Base-by-base conservation (phyloP, 441 rosid species). In the Erodium moschatum region DNA sequence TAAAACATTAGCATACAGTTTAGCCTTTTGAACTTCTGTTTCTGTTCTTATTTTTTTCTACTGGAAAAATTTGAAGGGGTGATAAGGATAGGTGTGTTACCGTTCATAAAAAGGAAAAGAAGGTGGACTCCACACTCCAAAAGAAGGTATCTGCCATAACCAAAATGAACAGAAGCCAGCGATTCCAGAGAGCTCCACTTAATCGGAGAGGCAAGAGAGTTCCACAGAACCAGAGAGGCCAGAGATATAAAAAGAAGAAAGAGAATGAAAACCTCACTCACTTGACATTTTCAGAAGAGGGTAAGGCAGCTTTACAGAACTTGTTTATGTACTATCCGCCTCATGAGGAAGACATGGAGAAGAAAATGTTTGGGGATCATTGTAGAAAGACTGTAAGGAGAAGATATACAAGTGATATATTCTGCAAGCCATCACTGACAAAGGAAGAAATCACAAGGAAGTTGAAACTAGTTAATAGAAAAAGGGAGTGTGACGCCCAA, bases 281-380 rank as follows among this genome's bases (percentile, higher is more conserved):
- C 4, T 54, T 54, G 20, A 54, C 61, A 54, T 16, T 54, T 16
- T 54, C 61, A 2, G 61, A 54, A 54, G 61, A 54, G 61, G 61
- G 21, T 16, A 54, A 54, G 21, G 10, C 20, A 19, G 61, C 15
- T 54, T 54, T 54, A 54, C 61, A 54, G 61, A 19, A 54, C 20
- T 54, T 54, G 15, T 54, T 54, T 18, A 16, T 54, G 61, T 19
- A 19, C 61, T 54, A 54, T 19, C 61, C 61, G 4, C 61, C 61
- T 16, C 21, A 54, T 16, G 61, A 54, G 3, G 61, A 18, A 54
- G 61, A 54, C 11, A 16, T 54, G 61, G 61, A 54, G 24, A 16
- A 54, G 61, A 54, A 16, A 8, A 54, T 54, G 61, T 5, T 54
- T 54, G 61, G 24, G 61, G 15, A 18, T 7, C 61, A 16, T 18